Base-by-base conservation (phyloP, 1,284 basidiomycete genomes). In the Cystobasidium slooffiae region DNA sequence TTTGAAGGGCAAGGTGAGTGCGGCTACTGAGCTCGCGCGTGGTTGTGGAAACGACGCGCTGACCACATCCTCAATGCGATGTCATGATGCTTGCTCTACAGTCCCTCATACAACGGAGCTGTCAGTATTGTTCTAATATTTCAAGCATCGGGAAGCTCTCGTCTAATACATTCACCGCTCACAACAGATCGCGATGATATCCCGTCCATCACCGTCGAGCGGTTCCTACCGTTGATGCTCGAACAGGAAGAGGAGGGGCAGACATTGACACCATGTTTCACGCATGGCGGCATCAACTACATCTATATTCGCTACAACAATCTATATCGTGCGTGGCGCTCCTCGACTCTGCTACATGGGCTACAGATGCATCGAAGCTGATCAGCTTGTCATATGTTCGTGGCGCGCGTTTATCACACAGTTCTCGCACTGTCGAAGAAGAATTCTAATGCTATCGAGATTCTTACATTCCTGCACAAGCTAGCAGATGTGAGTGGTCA, bases 281-380 rank as follows among this genome's bases (percentile, higher is more conserved):
- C 94, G 0, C 90, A 87, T 78, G 91, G 93, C 78, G 94, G 94
- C 20, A 86, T 99, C 84, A 98, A 98, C 84, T 99, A 96, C 84
- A 93, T 98, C 90, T 95, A 98, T 83, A 97, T 99, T 81, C 88
- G 96, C 49, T 96, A 98, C 84, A 97, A 94, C 76, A 99, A 99
- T 83, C 86, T 99, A 9, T 99, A 99, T 82, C 86, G 94, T 97
- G 81, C 81, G 93, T 87, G 12, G 22, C 5, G 7, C 24, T 3
- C 8, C 24, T 22, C 39, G 20, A 51, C 56, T 5, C 16, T 59
- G 31, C 72, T n/a, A 16, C 22, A 43, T 31, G 16, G 49, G 16
- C 20, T 16, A 20, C 49, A 16, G 49, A 51, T 51, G 16, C 1
- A 37, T 22, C 16, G 37, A 68, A 39, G 65, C 41, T 55, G 24